Conservation (phyloP, 352 stramenopile genomes). For the Vaucheria bursata region DNA sequence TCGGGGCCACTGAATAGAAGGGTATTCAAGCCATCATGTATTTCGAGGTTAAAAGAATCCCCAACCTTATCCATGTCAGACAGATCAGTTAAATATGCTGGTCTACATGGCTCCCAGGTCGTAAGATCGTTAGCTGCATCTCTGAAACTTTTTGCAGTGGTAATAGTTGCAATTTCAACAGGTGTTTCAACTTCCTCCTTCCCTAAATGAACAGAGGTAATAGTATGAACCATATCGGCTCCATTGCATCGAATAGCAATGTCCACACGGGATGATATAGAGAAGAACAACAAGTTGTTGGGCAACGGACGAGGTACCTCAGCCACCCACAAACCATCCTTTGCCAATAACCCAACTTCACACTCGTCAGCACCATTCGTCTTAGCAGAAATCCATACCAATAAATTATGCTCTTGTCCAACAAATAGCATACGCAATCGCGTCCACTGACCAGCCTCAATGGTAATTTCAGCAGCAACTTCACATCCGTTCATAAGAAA, state of each 20-base stretch:
- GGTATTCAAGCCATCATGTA: too few relatives aligned
- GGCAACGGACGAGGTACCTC: not conserved
- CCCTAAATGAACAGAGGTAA: too few relatives aligned
- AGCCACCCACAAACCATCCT: conserved; percentile 21
- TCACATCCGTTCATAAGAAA: not conserved
- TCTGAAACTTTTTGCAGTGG: not conserved
- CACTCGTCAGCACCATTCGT: not conserved
- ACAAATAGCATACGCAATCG: conserved; percentile 17
- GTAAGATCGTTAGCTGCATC: not conserved
- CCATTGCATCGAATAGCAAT: not conserved
- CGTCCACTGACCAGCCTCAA: conserved; percentile 32
- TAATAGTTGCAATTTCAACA: not conserved
- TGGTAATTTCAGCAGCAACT: conserved; percentile 1
- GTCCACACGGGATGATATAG: not conserved
- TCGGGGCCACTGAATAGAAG: too few relatives aligned
- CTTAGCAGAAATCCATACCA: not conserved
- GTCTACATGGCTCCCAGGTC: not conserved
- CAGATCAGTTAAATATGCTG: not conserved
- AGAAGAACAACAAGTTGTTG: not conserved
- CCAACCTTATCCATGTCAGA: too few relatives aligned
- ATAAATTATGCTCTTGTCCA: conserved; percentile 1
- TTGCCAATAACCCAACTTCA: conserved; percentile 30
- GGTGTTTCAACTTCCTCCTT: too few relatives aligned
- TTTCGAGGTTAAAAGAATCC: too few relatives aligned
- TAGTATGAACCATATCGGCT: not conserved